These are phyloP conservation scores for Talaromyces sp. DNA, from an alignment of 2,329 filamentous ascomycete species.

Conservation along the genomic window DNA sequence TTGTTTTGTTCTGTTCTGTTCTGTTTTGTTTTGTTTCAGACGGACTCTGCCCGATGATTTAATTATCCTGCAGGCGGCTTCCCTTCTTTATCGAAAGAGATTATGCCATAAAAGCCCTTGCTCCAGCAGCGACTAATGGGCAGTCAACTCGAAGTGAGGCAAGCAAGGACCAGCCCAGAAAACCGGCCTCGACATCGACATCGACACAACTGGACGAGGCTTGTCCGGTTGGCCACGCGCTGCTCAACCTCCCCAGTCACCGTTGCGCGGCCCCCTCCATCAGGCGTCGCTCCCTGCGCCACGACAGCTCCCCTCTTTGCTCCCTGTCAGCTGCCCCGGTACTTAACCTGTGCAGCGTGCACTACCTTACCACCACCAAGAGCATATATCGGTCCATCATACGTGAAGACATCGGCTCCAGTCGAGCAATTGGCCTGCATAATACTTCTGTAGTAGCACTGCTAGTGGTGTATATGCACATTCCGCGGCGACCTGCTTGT, in stretches of 20 bases:
- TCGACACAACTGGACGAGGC: not conserved
- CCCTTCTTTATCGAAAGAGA: no score
- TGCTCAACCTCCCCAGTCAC: not conserved
- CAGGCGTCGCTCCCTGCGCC: constrained; percentile 1
- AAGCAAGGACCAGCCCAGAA: not conserved
- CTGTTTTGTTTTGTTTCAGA: not conserved
- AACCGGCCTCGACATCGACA: not conserved
- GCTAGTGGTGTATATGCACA: not conserved
- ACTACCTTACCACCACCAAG: no score
- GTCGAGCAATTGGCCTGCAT: not conserved
- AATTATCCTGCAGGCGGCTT: no score
- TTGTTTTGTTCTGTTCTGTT: no score
- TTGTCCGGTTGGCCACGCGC: not conserved
- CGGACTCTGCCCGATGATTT: not conserved
- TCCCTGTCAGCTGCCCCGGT: not conserved
- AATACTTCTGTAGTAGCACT: not conserved
- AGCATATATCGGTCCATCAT: not conserved
- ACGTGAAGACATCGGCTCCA: not conserved
- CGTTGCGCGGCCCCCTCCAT: constrained; percentile 1
- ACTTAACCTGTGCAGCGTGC: not conserved
- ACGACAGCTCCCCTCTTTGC: not conserved
- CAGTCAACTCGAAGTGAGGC: not conserved
- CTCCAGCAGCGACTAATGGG: not conserved
- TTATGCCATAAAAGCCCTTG: not conserved
- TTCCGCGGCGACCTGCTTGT: not conserved